phyloP scores from a whole-genome alignment of 306 rosid species.

The Vachellia pachyceras region DNA sequence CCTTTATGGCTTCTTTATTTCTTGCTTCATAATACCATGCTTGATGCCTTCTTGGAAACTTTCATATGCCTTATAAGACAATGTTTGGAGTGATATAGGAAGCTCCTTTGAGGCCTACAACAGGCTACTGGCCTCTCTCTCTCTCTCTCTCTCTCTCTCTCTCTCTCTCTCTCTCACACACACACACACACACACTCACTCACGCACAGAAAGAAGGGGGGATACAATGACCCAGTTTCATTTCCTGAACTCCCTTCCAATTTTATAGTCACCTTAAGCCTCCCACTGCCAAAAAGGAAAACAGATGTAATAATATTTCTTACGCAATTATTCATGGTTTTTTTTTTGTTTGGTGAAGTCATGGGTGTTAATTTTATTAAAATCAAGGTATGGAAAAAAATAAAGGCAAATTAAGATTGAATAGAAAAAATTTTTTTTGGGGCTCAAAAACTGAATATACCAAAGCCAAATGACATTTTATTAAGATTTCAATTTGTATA shows the following conservation, averaged over 20 bases:
- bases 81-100: constrained; percentile 31
- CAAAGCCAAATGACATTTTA: no score
- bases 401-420: no score
- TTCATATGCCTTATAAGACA: neutral
- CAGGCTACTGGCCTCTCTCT: neutral
- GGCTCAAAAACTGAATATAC: no score
- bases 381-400: no score
- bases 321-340: neutral
- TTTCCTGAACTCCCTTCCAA: neutral
- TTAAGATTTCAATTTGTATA: no score
- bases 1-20: neutral
- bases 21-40: neutral
- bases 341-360: neutral
- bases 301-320: neutral
- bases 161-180: no score
- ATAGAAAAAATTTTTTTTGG: no score
- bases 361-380: neutral
- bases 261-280: neutral
- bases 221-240: constrained; percentile 10
- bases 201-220: no score
- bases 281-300: neutral
- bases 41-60: neutral
- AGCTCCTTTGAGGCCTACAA: constrained; percentile 29
- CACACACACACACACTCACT: no score
- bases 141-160: no score